These are phyloP conservation scores for Fusarium anthophilum DNA, from an alignment of 2,329 filamentous ascomycete species.

Conservation along the genomic window DNA sequence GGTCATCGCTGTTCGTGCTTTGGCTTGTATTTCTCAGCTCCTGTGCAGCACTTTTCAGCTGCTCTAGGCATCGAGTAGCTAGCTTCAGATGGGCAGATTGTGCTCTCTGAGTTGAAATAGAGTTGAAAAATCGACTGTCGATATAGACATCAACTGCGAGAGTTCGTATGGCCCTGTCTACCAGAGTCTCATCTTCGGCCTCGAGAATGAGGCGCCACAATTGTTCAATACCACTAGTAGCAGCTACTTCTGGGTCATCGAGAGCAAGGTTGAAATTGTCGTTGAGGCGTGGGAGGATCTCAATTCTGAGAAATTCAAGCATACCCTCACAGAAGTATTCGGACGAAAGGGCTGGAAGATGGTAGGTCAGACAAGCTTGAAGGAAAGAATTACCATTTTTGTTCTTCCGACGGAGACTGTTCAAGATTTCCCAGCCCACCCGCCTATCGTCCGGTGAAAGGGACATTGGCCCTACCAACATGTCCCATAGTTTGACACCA, in stretches of 20 bases:
- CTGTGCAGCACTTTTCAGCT: slow-evolving; percentile 71
- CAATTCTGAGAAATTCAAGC: slow-evolving; percentile 69
- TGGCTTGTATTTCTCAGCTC: slow-evolving; percentile 60
- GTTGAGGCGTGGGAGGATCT: slow-evolving; percentile 58
- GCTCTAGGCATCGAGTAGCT: slow-evolving; percentile 76
- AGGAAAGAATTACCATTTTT: slow-evolving; percentile 64
- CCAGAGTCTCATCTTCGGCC: slow-evolving; percentile 71
- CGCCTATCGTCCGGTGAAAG: slow-evolving; percentile 69
- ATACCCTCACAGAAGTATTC: slow-evolving; percentile 68
- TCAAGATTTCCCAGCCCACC: slow-evolving; percentile 75
- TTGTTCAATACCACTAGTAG: slow-evolving; percentile 69
- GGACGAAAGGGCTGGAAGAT: slow-evolving; percentile 66
- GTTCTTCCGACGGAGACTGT: slow-evolving; percentile 54
- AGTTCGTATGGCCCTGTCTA: slow-evolving; percentile 72
- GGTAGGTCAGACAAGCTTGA: slow-evolving; percentile 61
- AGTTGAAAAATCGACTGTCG: slow-evolving; percentile 60
- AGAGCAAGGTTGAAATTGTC: slow-evolving; percentile 56
- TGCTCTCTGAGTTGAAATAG: slow-evolving; percentile 60
- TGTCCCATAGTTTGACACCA: slow-evolving; percentile 74
- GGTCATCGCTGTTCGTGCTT: slow-evolving; percentile 57
- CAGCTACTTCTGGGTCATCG: slow-evolving; percentile 61
- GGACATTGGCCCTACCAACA: slow-evolving; percentile 73
- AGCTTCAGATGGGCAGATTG: slow-evolving; percentile 73
- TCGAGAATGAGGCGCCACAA: slow-evolving; percentile 86
- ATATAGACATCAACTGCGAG: slow-evolving; percentile 79